Conservation (phyloP, 1,284 basidiomycete genomes). For the Irpex lacteus region DNA sequence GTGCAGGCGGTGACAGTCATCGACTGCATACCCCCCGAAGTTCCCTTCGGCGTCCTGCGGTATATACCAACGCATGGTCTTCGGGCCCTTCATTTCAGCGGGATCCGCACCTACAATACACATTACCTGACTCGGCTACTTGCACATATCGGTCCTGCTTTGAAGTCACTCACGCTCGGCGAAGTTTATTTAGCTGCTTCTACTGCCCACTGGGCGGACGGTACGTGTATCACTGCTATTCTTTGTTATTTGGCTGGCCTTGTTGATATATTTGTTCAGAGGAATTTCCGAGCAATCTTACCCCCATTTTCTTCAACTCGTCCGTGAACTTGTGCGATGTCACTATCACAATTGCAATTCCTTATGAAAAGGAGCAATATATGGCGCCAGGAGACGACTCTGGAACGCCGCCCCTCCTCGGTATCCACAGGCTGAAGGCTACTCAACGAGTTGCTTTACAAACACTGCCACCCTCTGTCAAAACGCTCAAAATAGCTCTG, state of each 20-base stretch:
- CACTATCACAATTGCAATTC: too few relatives aligned
- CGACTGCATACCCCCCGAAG: not conserved
- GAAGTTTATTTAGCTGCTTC: not conserved
- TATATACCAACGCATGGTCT: not conserved
- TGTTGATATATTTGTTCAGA: too few relatives aligned
- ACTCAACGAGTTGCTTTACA: not conserved
- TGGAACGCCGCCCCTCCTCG: not conserved
- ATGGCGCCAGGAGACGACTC: too few relatives aligned
- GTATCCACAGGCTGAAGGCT: not conserved
- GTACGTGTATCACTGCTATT: too few relatives aligned
- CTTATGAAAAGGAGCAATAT: too few relatives aligned
- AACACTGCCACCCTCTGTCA: not conserved
- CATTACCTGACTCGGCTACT: not conserved
- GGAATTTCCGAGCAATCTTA: too few relatives aligned
- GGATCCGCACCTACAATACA: not conserved
- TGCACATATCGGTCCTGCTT: not conserved
- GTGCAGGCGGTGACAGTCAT: not conserved
- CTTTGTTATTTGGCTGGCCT: too few relatives aligned
- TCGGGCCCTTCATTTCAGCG: not conserved
- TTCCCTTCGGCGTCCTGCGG: not conserved
- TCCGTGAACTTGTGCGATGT: too few relatives aligned
- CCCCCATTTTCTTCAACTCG: too few relatives aligned
- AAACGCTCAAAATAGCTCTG: not conserved
- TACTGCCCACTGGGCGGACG: too few relatives aligned
- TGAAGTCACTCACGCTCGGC: not conserved